phyloP scores from a whole-genome alignment of 176 grass and related monocot species.

The Cenchrus americanus region DNA sequence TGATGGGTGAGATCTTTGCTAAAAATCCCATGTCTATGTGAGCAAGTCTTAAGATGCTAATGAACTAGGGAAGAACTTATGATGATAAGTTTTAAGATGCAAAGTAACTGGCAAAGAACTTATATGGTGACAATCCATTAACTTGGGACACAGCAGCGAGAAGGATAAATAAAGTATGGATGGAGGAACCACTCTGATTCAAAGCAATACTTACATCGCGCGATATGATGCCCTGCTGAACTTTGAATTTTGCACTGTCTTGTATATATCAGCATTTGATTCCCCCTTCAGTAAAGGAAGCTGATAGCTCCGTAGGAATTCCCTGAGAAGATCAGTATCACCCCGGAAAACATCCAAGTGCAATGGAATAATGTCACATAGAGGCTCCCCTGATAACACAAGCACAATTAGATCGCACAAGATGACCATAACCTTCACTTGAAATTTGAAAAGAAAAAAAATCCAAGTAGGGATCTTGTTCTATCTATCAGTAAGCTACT shows the following conservation, averaged over 20 bases:
- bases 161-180: slow-evolving; percentile 8
- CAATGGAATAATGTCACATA: slow-evolving; percentile 91
- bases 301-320: slow-evolving; percentile 68
- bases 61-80: not conserved
- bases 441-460: not conserved
- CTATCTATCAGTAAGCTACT: not conserved
- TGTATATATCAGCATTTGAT: slow-evolving; percentile 37
- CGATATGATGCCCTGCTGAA: slow-evolving; percentile 75
- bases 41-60: not conserved
- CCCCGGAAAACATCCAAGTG: slow-evolving; percentile 90
- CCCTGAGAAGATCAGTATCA: slow-evolving; percentile 69
- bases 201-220: slow-evolving; percentile 60
- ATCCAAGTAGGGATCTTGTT: not conserved
- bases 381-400: slow-evolving; percentile 72
- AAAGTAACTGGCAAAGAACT: not conserved
- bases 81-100: not conserved
- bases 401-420: slow-evolving; percentile 7
- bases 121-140: not conserved
- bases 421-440: not conserved
- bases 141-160: not conserved
- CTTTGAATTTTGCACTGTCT: slow-evolving; percentile 49
- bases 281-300: slow-evolving; percentile 72
- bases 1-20: not conserved
- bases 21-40: not conserved
- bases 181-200: not conserved